Evolutionary conservation across 2,329 filamentous ascomycete species (phyloP).

Genomic region (Aspergillus sergii): DNA sequence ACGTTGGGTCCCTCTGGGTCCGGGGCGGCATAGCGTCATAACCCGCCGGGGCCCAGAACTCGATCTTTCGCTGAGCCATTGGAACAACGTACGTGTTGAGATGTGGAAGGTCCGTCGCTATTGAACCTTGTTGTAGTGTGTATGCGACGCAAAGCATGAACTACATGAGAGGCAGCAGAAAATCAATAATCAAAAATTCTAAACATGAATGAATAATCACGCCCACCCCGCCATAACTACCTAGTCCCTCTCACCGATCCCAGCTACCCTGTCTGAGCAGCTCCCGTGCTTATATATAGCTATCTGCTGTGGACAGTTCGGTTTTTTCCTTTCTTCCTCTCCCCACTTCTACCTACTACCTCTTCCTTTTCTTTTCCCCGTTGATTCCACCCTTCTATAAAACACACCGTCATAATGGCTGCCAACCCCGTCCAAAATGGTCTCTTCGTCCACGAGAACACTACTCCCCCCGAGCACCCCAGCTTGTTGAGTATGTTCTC

Average conservation of each 20-base stretch:
- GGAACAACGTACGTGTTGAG: slow-evolving; percentile 1
- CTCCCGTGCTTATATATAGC: slow-evolving; percentile 9
- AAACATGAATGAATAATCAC: background rate
- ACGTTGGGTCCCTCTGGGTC: slow-evolving; percentile 4
- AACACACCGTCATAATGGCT: slow-evolving; percentile 31
- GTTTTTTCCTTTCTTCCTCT: background rate
- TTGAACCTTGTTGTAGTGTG: slow-evolving; percentile 4
- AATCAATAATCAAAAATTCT: background rate
- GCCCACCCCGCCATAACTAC: slow-evolving; percentile 2
- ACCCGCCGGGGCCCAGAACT: slow-evolving; percentile 7
- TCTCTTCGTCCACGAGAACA: slow-evolving; percentile 62
- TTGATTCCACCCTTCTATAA: background rate
- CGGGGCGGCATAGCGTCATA: slow-evolving; percentile 21
- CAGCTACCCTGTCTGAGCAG: background rate
- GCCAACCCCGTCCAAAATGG: slow-evolving; percentile 44
- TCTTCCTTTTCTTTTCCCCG: background rate
- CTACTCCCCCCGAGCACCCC: slow-evolving; percentile 45
- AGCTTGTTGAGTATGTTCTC: slow-evolving; percentile 69
- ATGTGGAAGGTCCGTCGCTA: slow-evolving; percentile 5
- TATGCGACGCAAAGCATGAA: background rate
- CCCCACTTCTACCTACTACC: background rate
- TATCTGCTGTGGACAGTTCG: background rate
- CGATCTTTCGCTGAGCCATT: background rate
- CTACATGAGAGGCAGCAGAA: background rate
- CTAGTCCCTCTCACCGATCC: background rate